These are phyloP conservation scores for Alternaria sp. DNA, from an alignment of 2,329 filamentous ascomycete species.

Conservation along the genomic window DNA sequence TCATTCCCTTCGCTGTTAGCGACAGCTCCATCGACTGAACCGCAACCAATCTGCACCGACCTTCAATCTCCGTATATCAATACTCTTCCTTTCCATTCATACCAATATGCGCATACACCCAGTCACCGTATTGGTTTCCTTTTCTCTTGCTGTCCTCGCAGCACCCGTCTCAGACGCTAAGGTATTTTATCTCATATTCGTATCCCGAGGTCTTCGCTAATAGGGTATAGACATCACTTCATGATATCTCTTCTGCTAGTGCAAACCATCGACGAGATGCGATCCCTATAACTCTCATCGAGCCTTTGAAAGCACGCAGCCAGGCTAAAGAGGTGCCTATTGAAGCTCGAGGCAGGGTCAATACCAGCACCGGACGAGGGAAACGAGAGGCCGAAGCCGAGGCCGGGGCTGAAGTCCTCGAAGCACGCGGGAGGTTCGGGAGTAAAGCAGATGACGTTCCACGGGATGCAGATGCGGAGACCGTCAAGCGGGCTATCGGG, in stretches of 20 bases:
- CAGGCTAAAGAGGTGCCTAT: neutral
- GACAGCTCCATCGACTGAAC: neutral
- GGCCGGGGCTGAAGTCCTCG: neutral
- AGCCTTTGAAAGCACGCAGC: neutral
- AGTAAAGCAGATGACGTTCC: neutral
- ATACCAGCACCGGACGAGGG: neutral
- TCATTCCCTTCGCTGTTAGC: neutral
- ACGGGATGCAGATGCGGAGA: neutral
- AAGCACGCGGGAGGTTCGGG: neutral
- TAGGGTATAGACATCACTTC: neutral
- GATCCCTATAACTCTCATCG: neutral
- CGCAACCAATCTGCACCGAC: no score
- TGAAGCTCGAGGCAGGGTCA: neutral
- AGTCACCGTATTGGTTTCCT: neutral
- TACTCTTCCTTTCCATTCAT: neutral
- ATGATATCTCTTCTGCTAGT: neutral
- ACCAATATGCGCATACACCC: neutral
- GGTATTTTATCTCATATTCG: neutral
- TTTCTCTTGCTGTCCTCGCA: neutral
- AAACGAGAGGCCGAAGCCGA: neutral
- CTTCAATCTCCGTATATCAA: neutral
- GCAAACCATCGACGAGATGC: neutral
- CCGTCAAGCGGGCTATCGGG: neutral
- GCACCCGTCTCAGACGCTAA: neutral
- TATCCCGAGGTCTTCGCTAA: neutral